phyloP scores from a whole-genome alignment of 2,329 filamentous ascomycete genomes.

The Hyphodiscus sp. region DNA sequence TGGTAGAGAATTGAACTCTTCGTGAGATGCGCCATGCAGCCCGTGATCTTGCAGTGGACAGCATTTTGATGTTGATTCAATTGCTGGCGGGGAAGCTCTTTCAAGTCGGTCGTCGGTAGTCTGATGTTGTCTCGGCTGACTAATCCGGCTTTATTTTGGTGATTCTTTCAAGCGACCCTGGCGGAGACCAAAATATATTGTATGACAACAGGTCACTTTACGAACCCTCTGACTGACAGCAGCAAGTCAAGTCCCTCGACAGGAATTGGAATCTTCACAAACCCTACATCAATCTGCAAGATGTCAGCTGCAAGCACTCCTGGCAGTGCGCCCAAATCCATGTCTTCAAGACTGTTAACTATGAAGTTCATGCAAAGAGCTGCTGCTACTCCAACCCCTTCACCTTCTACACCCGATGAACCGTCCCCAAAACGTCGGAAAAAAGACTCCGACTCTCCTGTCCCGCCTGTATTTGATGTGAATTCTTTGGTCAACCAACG shows the following conservation, averaged over 20 bases:
- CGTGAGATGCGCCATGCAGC: slow-evolving; percentile 34
- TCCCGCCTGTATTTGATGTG: slow-evolving; percentile 32
- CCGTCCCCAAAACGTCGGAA: slow-evolving; percentile 61
- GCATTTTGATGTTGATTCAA: slow-evolving; percentile 33
- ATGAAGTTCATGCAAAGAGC: slow-evolving; percentile 99
- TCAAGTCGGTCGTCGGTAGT: slow-evolving; percentile 9
- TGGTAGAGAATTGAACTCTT: slow-evolving; percentile 24
- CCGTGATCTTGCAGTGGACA: slow-evolving; percentile 36
- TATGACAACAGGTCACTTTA: too few species aligned
- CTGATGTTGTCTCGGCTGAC: neutral
- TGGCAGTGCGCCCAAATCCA: slow-evolving; percentile 50
- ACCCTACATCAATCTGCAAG: slow-evolving; percentile 5
- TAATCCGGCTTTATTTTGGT: neutral
- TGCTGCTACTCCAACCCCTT: slow-evolving; percentile 48
- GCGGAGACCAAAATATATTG: too few species aligned
- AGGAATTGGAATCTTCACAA: neutral
- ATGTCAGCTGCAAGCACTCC: slow-evolving; percentile 24
- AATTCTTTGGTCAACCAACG: slow-evolving; percentile 48
- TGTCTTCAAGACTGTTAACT: slow-evolving; percentile 82
- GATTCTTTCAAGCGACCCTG: too few species aligned
- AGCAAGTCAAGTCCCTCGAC: neutral
- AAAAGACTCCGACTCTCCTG: slow-evolving; percentile 29
- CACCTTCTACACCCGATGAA: slow-evolving; percentile 42
- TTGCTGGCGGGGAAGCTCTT: slow-evolving; percentile 11
- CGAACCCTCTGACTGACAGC: neutral